Evolutionary conservation across 2,329 filamentous ascomycete genomes (phyloP).

Genomic region (Cercospora sp.): DNA sequence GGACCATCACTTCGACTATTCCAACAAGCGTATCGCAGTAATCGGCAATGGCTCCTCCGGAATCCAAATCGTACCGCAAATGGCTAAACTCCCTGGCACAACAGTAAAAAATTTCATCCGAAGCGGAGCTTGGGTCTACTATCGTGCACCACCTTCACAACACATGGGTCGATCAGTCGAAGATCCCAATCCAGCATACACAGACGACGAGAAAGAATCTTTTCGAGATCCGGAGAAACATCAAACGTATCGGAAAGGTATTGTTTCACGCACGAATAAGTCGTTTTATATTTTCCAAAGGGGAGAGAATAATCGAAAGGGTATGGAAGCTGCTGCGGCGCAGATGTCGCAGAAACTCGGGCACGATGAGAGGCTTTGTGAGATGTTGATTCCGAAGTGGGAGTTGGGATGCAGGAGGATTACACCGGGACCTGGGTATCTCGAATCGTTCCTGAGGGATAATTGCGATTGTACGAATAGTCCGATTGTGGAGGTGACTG

Average conservation of each 20-base stretch:
- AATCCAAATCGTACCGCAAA: conserved; percentile 46
- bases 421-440: conserved; percentile 53
- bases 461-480: conserved; percentile 48
- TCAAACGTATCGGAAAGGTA: background rate
- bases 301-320: conserved; percentile 39
- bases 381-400: conserved; percentile 44
- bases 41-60: conserved; percentile 46
- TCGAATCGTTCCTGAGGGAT: conserved; percentile 48
- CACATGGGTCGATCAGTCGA: background rate
- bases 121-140: conserved; percentile 59
- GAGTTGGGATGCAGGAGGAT: conserved; percentile 42
- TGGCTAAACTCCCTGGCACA: conserved; percentile 32
- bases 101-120: conserved; percentile 55
- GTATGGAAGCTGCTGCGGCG: conserved; percentile 37
- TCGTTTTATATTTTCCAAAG: background rate
- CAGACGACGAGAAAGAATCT: background rate
- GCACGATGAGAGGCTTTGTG: conserved; percentile 40
- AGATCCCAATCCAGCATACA: background rate
- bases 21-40: conserved; percentile 40
- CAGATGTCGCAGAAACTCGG: conserved; percentile 49
- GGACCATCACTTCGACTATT: conserved; percentile 35
- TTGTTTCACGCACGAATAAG: background rate
- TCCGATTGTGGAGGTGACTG: conserved; percentile 41
- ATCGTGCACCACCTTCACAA: background rate
- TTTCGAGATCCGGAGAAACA: background rate